Percentiles rank a stretch among this genome's conserved stretches.
These are phyloP conservation scores for Calonectria montana DNA, from an alignment of 2,329 filamentous ascomycete genomes.

Conservation along the genomic window DNA sequence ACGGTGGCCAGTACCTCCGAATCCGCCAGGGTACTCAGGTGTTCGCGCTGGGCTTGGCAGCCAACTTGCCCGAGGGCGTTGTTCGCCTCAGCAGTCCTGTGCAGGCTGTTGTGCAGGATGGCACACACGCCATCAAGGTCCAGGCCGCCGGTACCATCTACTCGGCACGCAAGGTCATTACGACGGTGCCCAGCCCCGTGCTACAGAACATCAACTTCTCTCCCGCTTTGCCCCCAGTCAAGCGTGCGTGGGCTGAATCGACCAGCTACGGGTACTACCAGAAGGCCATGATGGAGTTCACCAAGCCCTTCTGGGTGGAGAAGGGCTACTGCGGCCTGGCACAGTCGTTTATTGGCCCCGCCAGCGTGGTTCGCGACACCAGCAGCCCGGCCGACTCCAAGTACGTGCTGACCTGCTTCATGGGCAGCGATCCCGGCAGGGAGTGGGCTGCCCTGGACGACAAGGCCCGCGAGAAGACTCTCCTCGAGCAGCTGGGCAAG, in stretches of 20 bases:
- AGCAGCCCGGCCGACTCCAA: constrained; percentile 42
- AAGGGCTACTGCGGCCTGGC: constrained; percentile 57
- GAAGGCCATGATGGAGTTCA: constrained; percentile 61
- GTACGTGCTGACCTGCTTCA: constrained; percentile 54
- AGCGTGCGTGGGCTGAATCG: constrained; percentile 47
- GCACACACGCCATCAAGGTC: constrained; percentile 35
- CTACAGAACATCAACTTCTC: constrained; percentile 58
- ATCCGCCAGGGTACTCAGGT: constrained; percentile 59
- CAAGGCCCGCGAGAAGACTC: constrained; percentile 30
- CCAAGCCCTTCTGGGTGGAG: constrained; percentile 51
- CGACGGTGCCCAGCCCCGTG: constrained; percentile 59
- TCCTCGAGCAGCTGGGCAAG: constrained; percentile 43
- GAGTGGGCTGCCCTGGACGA: constrained; percentile 43
- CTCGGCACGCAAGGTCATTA: constrained; percentile 57
- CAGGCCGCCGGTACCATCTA: constrained; percentile 43
- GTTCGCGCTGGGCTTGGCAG: constrained; percentile 52
- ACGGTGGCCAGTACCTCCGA: constrained; percentile 65
- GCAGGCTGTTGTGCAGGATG: constrained; percentile 41
- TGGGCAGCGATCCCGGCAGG: constrained; percentile 49
- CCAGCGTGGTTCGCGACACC: constrained; percentile 58
- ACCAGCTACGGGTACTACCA: constrained; percentile 59
- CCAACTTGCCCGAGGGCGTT: constrained; percentile 42
- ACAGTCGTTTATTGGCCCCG: constrained; percentile 59
- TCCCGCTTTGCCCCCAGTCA: constrained; percentile 57
- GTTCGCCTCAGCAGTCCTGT: constrained; percentile 49